A percentile compares a stretch with the other conserved stretches of the same genome.
Evolutionary conservation across 2,329 filamentous ascomycete genomes (phyloP).

Genomic region (Cladosporium velox): DNA sequence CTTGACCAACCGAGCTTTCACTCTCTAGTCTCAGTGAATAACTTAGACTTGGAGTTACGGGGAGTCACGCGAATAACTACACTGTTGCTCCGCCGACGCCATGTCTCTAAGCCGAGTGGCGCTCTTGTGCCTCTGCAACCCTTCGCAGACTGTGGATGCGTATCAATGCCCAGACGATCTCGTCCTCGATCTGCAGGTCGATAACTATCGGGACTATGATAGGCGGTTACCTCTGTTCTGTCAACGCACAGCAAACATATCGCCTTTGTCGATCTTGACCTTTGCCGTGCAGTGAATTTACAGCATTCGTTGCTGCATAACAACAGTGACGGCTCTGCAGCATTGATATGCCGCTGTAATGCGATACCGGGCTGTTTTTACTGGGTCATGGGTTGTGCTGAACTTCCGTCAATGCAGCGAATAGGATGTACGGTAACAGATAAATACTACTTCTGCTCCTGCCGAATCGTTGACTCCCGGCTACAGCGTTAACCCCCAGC

Average conservation of each 20-base stretch:
- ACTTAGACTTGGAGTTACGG: not conserved
- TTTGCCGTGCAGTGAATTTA: not conserved
- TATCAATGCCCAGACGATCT: not conserved
- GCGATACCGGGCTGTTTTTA: not conserved
- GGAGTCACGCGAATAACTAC: not conserved
- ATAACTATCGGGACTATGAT: not conserved
- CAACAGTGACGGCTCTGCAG: not conserved
- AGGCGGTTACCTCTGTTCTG: not conserved
- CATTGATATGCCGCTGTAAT: not conserved
- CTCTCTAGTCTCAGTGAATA: not conserved
- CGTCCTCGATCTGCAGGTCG: not conserved
- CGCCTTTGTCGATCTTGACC: not conserved
- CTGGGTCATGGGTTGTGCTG: not conserved
- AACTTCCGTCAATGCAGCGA: not conserved
- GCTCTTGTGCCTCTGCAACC: not conserved
- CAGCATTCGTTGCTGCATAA: not conserved
- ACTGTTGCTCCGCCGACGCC: not conserved
- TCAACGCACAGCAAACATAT: not conserved
- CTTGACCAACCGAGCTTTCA: not conserved
- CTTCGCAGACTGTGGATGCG: not conserved
- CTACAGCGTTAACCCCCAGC: not conserved
- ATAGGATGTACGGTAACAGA: not conserved
- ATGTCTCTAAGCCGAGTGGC: slow-evolving; percentile 1
- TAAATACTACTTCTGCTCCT: not conserved
- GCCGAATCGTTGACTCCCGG: not conserved